Base-by-base conservation (phyloP, 768 basidiomycete species). In the Coprinopsis strossmayeri region DNA sequence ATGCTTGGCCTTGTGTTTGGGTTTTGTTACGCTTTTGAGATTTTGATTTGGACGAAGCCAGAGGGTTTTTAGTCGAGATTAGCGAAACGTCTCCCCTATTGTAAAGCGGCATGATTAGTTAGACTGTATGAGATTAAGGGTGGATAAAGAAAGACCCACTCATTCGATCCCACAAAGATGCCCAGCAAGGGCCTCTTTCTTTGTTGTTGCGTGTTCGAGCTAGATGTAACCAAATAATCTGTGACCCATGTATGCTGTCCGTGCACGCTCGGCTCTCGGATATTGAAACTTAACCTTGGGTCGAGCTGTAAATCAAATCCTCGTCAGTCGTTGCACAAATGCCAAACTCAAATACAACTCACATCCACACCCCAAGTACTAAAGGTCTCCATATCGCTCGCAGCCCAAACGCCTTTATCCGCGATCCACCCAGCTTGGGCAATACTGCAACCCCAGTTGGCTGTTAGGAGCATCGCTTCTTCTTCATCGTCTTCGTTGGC, bases 361-460 rank as follows among this genome's bases (percentile, higher is more conserved):
- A 84, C 88, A 66, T 91, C 86, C 40, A 64, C 64, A 23, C 82
- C 78, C 94, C 92, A 97, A 12, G 79, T 73, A 48, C 87, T 86
- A 55, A 94, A 87, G 0, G 88, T 91, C 64, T 97, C 92, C 93
- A 96, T 96, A 66, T 96, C 94, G 54, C 90, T 93, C 10, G 81
- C 76, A 20, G 84, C 86, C 91, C 92, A 96, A 5, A 92, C 34
- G 3, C 53, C 51, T 12, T 27, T 30, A 17, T 25, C 53, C 17
- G 68, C 59, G 44, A 78, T 74, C 84, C 82, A 87, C 1, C 83
- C 91, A 5, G 78, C 81, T 59, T 88, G 86, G 0, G 85, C 83
- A 51, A 91, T 68, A 58, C 84, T 91, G 58, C 81, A 82, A 1
- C 86, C 89, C 81, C 85, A 89, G 54, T 91, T 91, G n/a, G 84